Conservation (phyloP, 768 basidiomycete genomes). For the Omphalotus guepiniiformis region DNA sequence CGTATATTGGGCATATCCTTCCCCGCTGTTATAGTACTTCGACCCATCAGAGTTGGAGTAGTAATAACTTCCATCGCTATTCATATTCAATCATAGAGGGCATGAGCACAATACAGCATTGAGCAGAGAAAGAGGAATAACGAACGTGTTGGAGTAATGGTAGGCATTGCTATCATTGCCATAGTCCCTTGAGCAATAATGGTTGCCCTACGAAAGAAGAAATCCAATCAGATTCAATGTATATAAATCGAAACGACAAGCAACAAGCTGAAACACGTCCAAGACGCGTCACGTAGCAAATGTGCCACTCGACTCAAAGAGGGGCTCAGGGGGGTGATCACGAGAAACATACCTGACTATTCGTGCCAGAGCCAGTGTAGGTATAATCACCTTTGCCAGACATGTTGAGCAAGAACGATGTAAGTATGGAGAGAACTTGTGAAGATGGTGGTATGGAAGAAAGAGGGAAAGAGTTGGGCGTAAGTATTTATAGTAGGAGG, state of each 20-base stretch:
- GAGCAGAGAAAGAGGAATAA: not conserved
- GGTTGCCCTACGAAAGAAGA: constrained; percentile 35
- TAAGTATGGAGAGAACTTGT: no score
- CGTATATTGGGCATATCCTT: constrained; percentile 34
- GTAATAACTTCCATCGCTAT: constrained; percentile 40
- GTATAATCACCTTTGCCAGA: no score
- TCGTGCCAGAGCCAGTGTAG: not conserved
- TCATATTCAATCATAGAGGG: not conserved
- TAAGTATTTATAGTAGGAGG: no score
- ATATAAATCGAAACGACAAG: not conserved
- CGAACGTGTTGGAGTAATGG: constrained; percentile 41
- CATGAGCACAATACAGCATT: not conserved
- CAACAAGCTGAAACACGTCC: not conserved
- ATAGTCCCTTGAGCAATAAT: constrained; percentile 38
- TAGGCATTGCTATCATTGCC: constrained; percentile 30
- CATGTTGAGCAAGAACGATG: no score
- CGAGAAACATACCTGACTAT: constrained; percentile 2
- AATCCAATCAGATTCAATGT: not conserved
- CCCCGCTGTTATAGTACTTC: constrained; percentile 37
- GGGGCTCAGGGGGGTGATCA: no score
- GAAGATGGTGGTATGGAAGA: no score
- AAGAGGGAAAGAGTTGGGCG: no score
- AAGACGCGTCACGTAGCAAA: no score
- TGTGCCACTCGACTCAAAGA: no score
- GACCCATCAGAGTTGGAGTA: constrained; percentile 41